Percentiles rank a stretch among this genome's conserved stretches.
These are phyloP conservation scores for Kwoniella sp. DNA, from an alignment of 768 basidiomycete species.

Conservation along the genomic window DNA sequence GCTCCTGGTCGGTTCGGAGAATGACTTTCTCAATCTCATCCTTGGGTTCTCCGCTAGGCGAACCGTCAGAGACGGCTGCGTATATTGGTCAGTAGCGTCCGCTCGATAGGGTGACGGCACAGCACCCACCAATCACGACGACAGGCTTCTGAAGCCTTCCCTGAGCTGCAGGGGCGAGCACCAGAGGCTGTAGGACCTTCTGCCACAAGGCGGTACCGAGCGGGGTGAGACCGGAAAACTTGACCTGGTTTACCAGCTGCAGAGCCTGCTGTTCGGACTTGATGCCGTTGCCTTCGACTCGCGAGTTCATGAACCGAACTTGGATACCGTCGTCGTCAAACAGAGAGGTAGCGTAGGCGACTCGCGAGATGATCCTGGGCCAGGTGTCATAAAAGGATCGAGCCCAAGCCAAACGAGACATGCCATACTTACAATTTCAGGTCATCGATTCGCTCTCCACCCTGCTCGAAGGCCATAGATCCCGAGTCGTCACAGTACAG, in stretches of 20 bases:
- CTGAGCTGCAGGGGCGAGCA: constrained; percentile 49
- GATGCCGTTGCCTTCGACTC: constrained; percentile 51
- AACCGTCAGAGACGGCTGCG: background rate
- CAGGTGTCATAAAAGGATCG: background rate
- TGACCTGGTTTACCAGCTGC: constrained; percentile 49
- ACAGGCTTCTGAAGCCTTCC: constrained; percentile 51
- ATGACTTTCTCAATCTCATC: constrained; percentile 49
- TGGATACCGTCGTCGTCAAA: constrained; percentile 53
- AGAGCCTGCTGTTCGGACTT: constrained; percentile 45
- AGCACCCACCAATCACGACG: constrained; percentile 51
- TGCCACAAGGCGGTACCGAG: constrained; percentile 50
- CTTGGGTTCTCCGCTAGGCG: constrained; percentile 44
- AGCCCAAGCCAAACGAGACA: background rate
- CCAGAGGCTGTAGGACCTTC: constrained; percentile 52
- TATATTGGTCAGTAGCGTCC: constrained; percentile 6
- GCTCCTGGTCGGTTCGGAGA: constrained; percentile 39
- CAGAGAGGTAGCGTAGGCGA: constrained; percentile 50
- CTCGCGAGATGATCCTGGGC: constrained; percentile 43
- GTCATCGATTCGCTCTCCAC: constrained; percentile 53
- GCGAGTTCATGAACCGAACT: constrained; percentile 52
- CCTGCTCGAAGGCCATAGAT: constrained; percentile 1
- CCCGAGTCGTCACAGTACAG: constrained; percentile 48
- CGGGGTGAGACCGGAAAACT: constrained; percentile 51
- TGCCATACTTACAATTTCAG: constrained; percentile 47
- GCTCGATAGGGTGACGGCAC: constrained; percentile 26